These are phyloP conservation scores for Trebouxiophyceae sp. DNA, from an alignment of 163 green algal genomes.

Conservation along the genomic window DNA sequence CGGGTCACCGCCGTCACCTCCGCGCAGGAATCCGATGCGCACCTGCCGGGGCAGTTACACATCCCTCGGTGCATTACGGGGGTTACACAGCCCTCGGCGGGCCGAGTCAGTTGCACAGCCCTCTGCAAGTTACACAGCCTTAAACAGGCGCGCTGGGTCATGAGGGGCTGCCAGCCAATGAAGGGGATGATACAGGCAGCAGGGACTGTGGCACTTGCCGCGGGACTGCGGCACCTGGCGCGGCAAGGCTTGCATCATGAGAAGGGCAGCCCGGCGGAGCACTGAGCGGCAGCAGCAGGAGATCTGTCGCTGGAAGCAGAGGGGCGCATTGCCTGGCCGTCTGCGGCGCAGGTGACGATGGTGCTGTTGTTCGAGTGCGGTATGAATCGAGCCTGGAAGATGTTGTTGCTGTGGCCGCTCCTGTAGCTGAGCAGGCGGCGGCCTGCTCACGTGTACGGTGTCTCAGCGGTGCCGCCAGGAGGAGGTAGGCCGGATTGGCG, in stretches of 20 bases:
- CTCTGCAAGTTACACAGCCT: neutral
- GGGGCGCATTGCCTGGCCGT: constrained; percentile 65
- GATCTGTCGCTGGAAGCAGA: too few relatives aligned
- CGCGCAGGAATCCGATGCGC: constrained; percentile 33
- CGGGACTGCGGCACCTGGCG: neutral
- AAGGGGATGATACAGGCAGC: neutral
- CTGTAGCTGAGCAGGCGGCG: constrained; percentile 30
- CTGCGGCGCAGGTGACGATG: constrained; percentile 63
- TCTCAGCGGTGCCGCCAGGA: too few relatives aligned
- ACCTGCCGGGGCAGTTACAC: constrained; percentile 33
- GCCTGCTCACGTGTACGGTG: too few relatives aligned
- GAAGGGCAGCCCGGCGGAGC: neutral
- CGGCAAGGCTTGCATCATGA: neutral
- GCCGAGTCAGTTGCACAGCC: neutral
- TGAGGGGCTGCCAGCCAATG: neutral
- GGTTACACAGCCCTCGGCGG: neutral
- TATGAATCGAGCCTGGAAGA: constrained; percentile 64
- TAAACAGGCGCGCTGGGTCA: neutral
- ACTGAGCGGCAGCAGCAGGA: too few relatives aligned
- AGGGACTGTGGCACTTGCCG: too few relatives aligned
- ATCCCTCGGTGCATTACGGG: neutral
- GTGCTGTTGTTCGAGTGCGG: constrained; percentile 42
- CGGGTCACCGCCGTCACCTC: constrained; percentile 5
- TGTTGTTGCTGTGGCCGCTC: constrained; percentile 58
- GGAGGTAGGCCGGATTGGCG: neutral